A percentile compares a stretch with the other conserved stretches of the same genome.
Conservation (phyloP, 2,329 filamentous ascomycete species). For the Neonectria neomacrospora region DNA sequence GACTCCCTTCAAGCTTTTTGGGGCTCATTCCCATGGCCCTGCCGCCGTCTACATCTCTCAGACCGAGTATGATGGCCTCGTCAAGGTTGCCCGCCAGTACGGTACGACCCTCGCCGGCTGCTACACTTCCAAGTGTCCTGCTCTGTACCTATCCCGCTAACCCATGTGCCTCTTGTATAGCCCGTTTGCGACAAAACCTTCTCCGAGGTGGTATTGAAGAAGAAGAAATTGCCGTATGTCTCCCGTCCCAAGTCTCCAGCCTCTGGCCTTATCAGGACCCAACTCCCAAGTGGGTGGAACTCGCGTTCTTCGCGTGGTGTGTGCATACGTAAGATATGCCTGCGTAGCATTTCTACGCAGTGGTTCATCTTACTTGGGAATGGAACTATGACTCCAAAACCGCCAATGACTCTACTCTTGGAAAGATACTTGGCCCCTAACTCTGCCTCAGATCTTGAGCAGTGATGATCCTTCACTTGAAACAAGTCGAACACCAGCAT, state of each 20-base stretch:
- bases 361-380: background rate
- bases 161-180: slow-evolving; percentile 19
- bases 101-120: slow-evolving; percentile 52
- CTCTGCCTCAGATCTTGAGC: slow-evolving; percentile 13
- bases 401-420: background rate
- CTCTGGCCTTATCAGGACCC: background rate
- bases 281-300: background rate
- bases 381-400: background rate
- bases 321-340: background rate
- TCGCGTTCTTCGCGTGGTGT: background rate
- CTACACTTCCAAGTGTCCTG: background rate
- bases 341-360: background rate
- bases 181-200: slow-evolving; percentile 55
- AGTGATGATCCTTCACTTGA: background rate
- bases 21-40: slow-evolving; percentile 3
- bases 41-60: slow-evolving; percentile 65
- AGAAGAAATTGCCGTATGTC: slow-evolving; percentile 58
- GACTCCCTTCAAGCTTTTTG: slow-evolving; percentile 14
- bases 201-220: slow-evolving; percentile 60
- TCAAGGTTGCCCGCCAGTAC: slow-evolving; percentile 64
- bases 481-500: background rate
- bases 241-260: background rate
- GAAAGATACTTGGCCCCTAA: slow-evolving; percentile 7
- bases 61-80: slow-evolving; percentile 70
- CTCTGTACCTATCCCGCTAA: slow-evolving; percentile 12